These are phyloP conservation scores for Podospora pseudoanserina DNA, from an alignment of 495 filamentous ascomycete genomes.

Conservation along the genomic window DNA sequence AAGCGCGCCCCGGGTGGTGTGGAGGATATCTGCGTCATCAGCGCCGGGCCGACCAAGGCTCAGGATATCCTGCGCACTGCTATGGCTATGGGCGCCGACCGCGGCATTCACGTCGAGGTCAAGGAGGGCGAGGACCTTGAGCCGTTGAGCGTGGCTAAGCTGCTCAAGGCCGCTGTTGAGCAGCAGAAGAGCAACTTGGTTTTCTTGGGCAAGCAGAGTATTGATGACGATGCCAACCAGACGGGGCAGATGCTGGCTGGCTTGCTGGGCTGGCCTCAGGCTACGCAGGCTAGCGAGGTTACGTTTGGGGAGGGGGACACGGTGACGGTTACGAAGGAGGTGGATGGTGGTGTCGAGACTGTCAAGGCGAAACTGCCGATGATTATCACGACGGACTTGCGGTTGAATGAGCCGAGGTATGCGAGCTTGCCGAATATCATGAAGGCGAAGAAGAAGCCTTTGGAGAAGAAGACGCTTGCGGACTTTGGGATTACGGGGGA, in stretches of 20 bases:
- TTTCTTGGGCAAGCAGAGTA: conserved; percentile 93
- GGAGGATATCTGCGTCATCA: conserved; percentile 84
- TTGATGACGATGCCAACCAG: conserved; percentile 93
- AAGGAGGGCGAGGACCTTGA: conserved; percentile 68
- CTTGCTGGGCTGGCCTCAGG: conserved; percentile 85
- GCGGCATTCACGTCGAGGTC: conserved; percentile 77
- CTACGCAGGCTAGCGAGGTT: conserved; percentile 85
- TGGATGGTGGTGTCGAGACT: conserved; percentile 94
- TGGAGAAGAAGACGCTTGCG: conserved; percentile 81
- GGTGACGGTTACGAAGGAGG: conserved; percentile 79
- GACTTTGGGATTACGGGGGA: conserved; percentile 74
- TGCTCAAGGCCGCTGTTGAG: conserved; percentile 72
- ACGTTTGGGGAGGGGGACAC: conserved; percentile 58
- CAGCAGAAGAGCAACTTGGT: conserved; percentile 85
- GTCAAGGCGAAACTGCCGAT: conserved; percentile 77
- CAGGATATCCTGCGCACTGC: conserved; percentile 86
- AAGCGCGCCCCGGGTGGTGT: conserved; percentile 58
- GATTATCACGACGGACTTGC: conserved; percentile 90
- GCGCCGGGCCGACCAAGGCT: conserved; percentile 81
- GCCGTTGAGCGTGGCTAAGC: conserved; percentile 85
- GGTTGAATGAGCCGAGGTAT: conserved; percentile 93
- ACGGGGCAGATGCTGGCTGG: conserved; percentile 98
- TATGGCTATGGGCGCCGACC: conserved; percentile 98
- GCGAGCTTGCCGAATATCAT: conserved; percentile 97
- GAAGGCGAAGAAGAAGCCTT: conserved; percentile 99